phyloP scores from a whole-genome alignment of 345 rosid genomes.

The rapeseed (Brassica napus) region DNA sequence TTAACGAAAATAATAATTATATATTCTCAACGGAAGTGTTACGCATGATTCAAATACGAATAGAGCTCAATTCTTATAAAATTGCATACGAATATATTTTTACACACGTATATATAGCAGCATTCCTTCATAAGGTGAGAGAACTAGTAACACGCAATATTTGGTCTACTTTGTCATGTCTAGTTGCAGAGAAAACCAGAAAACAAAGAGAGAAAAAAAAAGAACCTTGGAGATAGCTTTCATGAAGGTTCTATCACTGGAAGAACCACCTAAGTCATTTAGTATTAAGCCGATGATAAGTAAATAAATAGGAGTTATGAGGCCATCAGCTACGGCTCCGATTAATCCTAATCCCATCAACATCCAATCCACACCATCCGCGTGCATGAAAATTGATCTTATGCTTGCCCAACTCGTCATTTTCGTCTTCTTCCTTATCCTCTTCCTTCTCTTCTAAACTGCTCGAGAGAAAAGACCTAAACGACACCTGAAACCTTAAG shows the following conservation, averaged over 20 bases:
- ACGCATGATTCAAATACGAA: neutral
- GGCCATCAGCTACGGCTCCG: conserved; percentile 74
- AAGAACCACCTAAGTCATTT: conserved; percentile 60
- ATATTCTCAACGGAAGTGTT: neutral
- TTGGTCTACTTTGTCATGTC: no score
- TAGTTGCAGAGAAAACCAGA: neutral
- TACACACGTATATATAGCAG: no score
- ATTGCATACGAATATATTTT: no score
- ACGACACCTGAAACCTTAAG: neutral
- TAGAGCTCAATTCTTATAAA: no score
- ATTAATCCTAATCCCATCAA: conserved; percentile 65
- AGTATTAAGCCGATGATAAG: conserved; percentile 51
- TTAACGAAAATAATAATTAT: neutral
- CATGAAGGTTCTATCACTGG: conserved; percentile 30
- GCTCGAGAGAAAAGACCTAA: neutral
- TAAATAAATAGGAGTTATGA: conserved; percentile 49
- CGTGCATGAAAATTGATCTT: conserved; percentile 62
- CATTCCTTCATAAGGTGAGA: no score
- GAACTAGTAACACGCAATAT: no score
- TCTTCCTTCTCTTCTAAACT: conserved; percentile 13
- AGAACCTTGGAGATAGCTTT: conserved; percentile 52
- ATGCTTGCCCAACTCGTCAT: conserved; percentile 39
- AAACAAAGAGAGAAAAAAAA: neutral
- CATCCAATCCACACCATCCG: conserved; percentile 54
- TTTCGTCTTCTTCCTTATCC: conserved; percentile 22